phyloP scores from a whole-genome alignment of 352 stramenopile species.

The Phytophthora melonis region DNA sequence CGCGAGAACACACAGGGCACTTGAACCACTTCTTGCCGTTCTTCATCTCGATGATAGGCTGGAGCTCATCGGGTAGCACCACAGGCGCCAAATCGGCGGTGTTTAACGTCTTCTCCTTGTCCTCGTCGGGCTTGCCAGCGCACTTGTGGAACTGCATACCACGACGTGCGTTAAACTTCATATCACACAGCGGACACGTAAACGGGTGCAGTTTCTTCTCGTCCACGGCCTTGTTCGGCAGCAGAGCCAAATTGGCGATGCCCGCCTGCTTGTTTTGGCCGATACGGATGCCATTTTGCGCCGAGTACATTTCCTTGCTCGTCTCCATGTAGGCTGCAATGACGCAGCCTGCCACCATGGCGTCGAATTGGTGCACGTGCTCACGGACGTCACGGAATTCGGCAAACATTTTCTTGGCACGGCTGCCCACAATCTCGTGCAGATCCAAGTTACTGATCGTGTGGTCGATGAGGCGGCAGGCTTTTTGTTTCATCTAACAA shows the following conservation, averaged over 20 bases:
- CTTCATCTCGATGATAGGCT: constrained; percentile 78
- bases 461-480: constrained; percentile 89
- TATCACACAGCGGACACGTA: constrained; percentile 77
- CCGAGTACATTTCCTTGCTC: constrained; percentile 88
- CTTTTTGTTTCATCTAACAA: constrained; percentile 94
- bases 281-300: constrained; percentile 81
- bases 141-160: constrained; percentile 91
- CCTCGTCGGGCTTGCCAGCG: constrained; percentile 53
- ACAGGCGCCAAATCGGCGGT: constrained; percentile 63
- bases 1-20: constrained; percentile 78
- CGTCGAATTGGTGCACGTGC: constrained; percentile 96
- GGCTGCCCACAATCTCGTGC: constrained; percentile 95
- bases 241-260: constrained; percentile 54
- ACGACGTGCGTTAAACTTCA: constrained; percentile 89
- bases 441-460: constrained; percentile 95
- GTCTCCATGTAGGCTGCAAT: constrained; percentile 90
- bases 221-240: constrained; percentile 83
- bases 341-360: constrained; percentile 89
- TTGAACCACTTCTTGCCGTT: constrained; percentile 90
- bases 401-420: constrained; percentile 96
- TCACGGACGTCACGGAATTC: constrained; percentile 97
- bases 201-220: constrained; percentile 91
- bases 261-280: constrained; percentile 64
- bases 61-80: constrained; percentile 68
- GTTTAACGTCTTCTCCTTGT: constrained; percentile 39